Evolutionary conservation across 1,284 basidiomycete genomes (phyloP), one percentile per base, ranked within the genome.

Genomic region (Heterobasidion annosum): DNA sequence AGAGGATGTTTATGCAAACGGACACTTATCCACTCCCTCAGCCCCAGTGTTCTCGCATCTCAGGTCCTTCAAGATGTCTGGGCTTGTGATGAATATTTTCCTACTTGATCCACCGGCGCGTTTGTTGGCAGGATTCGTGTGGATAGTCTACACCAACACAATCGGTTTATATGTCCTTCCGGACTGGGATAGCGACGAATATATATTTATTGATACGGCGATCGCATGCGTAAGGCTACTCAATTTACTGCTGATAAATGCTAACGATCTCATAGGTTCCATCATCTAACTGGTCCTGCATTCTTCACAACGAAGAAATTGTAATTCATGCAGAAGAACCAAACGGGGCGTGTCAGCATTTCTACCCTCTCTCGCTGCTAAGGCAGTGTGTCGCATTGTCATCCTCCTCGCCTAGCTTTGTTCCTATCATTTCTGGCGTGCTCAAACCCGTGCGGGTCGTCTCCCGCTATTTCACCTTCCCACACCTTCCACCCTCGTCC

Each of bases 21-120:
- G 33, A 33, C 3, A 34, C n/a, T 13, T 15, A 13, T 33, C 48
- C 10, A 34, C 48, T 10, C 48, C 19, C 8, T 12, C 18, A 49
- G 25, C 44, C 1, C 78, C 79, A 1, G 54, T 67, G 1, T 87
- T 88, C 63, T 75, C 73, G 6, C 73, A 73, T 48, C 70, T 87
- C 18, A 76, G 81, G 9, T 72, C 73, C 15, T 87, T 87, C 63
- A 75, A 74, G 60, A 85, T 81, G 0, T 73, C 74, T 1, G 85
- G 85, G 1, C 77, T 83, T 3, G 84, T 87, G 10, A 85, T 88
- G 81, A 86, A 86, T 59, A 78, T 88, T 34, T 88, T 87, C 63
- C 70, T 88, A n/a, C 73, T 88, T 35, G 84, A 88, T 61, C 83
- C 85, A 0, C 69, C 74, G 2, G 71, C 74, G 48, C 70, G 82